phyloP scores from a whole-genome alignment of 192 early-diverging fungal species.

The Dissophora globulifera region DNA sequence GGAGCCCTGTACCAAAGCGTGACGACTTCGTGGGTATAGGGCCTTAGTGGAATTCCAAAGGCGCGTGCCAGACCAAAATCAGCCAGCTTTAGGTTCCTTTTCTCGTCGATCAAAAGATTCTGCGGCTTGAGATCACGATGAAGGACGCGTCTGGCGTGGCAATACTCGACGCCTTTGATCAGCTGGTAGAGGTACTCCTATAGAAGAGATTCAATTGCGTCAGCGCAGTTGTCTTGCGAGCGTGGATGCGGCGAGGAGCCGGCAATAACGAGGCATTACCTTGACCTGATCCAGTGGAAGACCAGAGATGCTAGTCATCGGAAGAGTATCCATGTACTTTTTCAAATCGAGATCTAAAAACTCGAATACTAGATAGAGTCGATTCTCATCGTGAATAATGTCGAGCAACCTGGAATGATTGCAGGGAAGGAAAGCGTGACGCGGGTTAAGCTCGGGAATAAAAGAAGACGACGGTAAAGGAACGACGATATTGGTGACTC shows the following conservation, averaged over 20 bases:
- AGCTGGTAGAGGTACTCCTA: slow-evolving; percentile 96
- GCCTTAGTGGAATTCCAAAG: slow-evolving; percentile 91
- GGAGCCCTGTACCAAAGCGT: slow-evolving; percentile 97
- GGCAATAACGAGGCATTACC: too few relatives aligned
- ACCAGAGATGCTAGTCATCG: slow-evolving; percentile 29
- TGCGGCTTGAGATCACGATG: slow-evolving; percentile 99
- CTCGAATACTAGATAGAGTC: slow-evolving; percentile 96
- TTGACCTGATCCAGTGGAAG: slow-evolving; percentile 49
- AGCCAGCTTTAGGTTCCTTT: slow-evolving; percentile 90
- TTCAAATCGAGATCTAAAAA: slow-evolving; percentile 85
- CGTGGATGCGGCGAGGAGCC: too few relatives aligned
- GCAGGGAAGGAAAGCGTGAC: slow-evolving; percentile 2
- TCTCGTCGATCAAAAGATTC: slow-evolving; percentile 94
- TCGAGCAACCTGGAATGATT: slow-evolving; percentile 87
- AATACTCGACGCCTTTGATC: slow-evolving; percentile 89
- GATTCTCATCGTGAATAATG: slow-evolving; percentile 86
- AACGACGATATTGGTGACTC: not conserved
- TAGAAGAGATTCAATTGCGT: too few relatives aligned
- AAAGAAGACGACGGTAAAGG: not conserved
- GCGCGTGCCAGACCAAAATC: slow-evolving; percentile 97
- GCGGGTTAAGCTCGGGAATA: not conserved
- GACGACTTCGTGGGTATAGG: slow-evolving; percentile 97
- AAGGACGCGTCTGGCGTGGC: slow-evolving; percentile 90
- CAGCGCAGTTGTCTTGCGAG: too few relatives aligned
- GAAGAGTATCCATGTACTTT: slow-evolving; percentile 51